These are phyloP conservation scores for Cladosporium phlei DNA, from an alignment of 2,329 filamentous ascomycete genomes.

Conservation along the genomic window DNA sequence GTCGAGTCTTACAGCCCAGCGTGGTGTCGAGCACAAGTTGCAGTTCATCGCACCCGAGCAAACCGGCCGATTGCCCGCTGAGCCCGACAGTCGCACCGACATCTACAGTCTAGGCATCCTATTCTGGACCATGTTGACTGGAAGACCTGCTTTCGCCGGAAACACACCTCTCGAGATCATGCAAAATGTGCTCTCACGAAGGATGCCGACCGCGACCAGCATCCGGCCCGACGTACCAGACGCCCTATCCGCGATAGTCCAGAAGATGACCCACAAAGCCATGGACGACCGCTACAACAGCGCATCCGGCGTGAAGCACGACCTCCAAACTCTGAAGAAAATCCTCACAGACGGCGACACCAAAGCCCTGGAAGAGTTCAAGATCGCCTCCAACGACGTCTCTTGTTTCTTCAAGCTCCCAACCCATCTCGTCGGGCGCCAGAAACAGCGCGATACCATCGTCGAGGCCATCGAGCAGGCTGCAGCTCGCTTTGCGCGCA, in stretches of 20 bases:
- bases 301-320: conserved; percentile 76
- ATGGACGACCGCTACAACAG: conserved; percentile 87
- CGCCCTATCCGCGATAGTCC: conserved; percentile 73
- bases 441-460: conserved; percentile 65
- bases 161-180: conserved; percentile 82
- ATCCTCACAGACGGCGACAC: conserved; percentile 71
- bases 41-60: conserved; percentile 92
- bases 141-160: conserved; percentile 74
- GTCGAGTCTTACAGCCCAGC: conserved; percentile 74
- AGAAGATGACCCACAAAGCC: conserved; percentile 87
- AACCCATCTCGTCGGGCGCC: conserved; percentile 72
- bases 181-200: conserved; percentile 76
- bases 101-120: conserved; percentile 88
- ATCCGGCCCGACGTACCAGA: conserved; percentile 81
- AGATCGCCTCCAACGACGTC: conserved; percentile 76
- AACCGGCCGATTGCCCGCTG: conserved; percentile 85
- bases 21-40: conserved; percentile 82
- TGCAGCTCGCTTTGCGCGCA: conserved; percentile 55
- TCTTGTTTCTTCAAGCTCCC: conserved; percentile 91
- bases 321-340: conserved; percentile 68
- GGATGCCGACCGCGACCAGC: conserved; percentile 70
- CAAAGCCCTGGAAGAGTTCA: conserved; percentile 65
- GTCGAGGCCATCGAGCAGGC: conserved; percentile 72
- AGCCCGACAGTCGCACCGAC: conserved; percentile 87
- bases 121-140: conserved; percentile 81